phyloP scores from a whole-genome alignment of 202 grass and related monocot genomes.

The Brachypodium distachyon region DNA sequence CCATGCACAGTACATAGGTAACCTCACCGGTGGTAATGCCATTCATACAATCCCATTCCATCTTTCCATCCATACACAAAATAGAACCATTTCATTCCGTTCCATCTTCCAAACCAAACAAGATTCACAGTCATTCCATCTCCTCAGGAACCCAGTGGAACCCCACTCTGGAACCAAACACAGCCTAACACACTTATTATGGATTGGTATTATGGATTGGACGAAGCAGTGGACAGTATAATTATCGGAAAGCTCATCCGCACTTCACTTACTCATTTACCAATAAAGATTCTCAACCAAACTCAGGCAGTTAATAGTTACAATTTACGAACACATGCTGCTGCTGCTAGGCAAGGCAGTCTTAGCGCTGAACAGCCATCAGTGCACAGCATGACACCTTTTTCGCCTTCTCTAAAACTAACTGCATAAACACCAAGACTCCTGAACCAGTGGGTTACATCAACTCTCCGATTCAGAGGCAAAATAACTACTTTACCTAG shows the following conservation, averaged over 20 bases:
- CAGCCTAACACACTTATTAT: too few relatives aligned
- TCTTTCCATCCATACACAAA: too few relatives aligned
- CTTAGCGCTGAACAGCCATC: background rate
- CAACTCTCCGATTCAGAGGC: background rate
- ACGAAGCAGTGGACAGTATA: too few relatives aligned
- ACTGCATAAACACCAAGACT: background rate
- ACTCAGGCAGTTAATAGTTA: background rate
- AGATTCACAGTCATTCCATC: too few relatives aligned
- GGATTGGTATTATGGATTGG: too few relatives aligned
- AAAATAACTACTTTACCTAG: background rate
- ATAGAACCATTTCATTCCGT: too few relatives aligned
- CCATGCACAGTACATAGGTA: too few relatives aligned
- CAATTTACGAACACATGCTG: slow-evolving; percentile 20
- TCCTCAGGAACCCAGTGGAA: too few relatives aligned
- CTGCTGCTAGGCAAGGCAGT: background rate
- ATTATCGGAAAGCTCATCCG: background rate
- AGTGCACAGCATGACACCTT: background rate
- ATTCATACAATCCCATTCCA: too few relatives aligned
- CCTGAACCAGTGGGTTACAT: background rate
- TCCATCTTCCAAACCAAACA: too few relatives aligned
- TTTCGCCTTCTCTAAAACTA: background rate
- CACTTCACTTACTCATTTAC: background rate
- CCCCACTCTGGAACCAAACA: too few relatives aligned
- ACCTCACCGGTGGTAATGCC: too few relatives aligned
- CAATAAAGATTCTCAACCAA: background rate